phyloP scores from a whole-genome alignment of 805 yeast genomes.

The Tetrapisispora phaffii region DNA sequence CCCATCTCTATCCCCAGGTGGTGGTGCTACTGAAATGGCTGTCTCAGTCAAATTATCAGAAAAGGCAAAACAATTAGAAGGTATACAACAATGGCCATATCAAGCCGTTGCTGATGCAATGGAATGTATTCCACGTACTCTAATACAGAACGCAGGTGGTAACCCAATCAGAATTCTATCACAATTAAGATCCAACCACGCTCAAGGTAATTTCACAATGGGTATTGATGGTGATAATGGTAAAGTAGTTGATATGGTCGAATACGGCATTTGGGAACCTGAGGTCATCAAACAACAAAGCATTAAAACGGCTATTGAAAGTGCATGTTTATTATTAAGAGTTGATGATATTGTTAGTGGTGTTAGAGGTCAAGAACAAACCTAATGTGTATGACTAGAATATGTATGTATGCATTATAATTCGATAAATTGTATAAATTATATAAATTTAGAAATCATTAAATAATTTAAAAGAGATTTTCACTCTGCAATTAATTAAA shows the following conservation, averaged over 20 bases:
- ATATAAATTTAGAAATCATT: neutral
- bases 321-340: slow-evolving; percentile 87
- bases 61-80: slow-evolving; percentile 85
- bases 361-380: slow-evolving; percentile 48
- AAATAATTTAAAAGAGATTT: neutral
- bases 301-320: slow-evolving; percentile 94
- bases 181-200: slow-evolving; percentile 91
- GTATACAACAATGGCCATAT: slow-evolving; percentile 97
- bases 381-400: neutral
- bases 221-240: slow-evolving; percentile 96
- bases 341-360: slow-evolving; percentile 98
- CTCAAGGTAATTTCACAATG: slow-evolving; percentile 72
- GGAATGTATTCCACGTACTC: slow-evolving; percentile 96
- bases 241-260: slow-evolving; percentile 88
- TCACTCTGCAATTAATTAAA: neutral
- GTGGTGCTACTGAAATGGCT: slow-evolving; percentile 99
- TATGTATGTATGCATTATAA: neutral
- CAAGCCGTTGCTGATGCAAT: slow-evolving; percentile 98
- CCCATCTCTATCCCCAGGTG: slow-evolving; percentile 95
- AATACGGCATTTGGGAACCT: slow-evolving; percentile 98
- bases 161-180: slow-evolving; percentile 85
- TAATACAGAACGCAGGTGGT: slow-evolving; percentile 96
- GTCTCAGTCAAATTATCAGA: slow-evolving; percentile 81
- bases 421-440: neutral
- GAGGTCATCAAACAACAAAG: slow-evolving; percentile 96